Evolutionary conservation across 257 asterid species (phyloP), one percentile per base, ranked within the genome.

Genomic region (Nicotiana knightiana): DNA sequence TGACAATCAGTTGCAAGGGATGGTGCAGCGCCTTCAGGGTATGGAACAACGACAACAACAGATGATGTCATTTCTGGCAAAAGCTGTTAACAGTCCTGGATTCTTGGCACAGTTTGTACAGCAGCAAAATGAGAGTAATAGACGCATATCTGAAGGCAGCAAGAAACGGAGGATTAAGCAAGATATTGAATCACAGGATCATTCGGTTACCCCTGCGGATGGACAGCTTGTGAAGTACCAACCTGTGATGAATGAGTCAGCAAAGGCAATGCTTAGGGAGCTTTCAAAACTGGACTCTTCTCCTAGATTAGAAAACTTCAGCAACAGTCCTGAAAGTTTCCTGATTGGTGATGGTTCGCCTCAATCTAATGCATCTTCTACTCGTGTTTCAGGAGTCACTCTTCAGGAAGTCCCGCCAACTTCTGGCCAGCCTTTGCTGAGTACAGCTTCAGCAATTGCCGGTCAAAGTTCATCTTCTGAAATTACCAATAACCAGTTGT

Each of bases 1-100:
- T 5, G 99, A 95, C 78, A 87, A 82, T 77, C 98, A 95, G 87
- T 67, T 95, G 77, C 98, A 96, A 76, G 79, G 93, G 33, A 96
- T 91, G 94, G 93, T 89, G 30, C 94, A 91, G 82, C 96, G 93
- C 43, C 96, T 96, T 78, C 99, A 95, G 85, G 99, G 97, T 59
- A 96, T 96, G 99, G 99, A 96, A 82, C 99, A 92, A 81, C 91
- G 98, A 63, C 99, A 96, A 73, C 98, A 94, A 80, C 98, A 94
- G 83, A 94, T 96, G 97, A 96, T 96, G 98, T 90, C 97, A 10
- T 96, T 96, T 88, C 90, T 96, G 33, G 97, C 98, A n/a, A 96
- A 96, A 79, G 98, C 98, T 3, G 96, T 96, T 55, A 96, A 96
- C 86, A 94, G 97, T 84, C 98, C 99, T 67, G 97, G 94, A 39